Evolutionary conservation across 2,329 filamentous ascomycete genomes (phyloP).

Genomic region (Penicillium janthinellum): DNA sequence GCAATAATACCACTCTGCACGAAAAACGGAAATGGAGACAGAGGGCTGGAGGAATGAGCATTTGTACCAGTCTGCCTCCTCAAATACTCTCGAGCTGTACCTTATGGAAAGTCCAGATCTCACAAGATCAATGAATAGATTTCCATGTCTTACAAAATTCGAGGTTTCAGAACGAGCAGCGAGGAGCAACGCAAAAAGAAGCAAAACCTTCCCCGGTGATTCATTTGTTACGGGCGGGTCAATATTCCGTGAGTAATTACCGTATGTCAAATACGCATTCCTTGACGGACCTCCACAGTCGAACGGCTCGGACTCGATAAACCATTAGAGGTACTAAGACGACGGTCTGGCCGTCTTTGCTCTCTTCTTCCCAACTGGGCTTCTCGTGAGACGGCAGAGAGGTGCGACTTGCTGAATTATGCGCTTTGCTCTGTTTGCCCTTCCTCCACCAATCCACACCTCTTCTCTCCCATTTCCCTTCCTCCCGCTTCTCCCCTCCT

Average conservation of each 20-base stretch:
- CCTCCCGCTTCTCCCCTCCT: slow-evolving; percentile 1
- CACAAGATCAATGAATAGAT: too few species aligned
- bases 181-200: background rate
- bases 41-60: background rate
- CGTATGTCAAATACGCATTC: background rate
- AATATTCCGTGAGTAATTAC: background rate
- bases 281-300: background rate
- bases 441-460: background rate
- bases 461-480: slow-evolving; percentile 7
- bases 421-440: background rate
- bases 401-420: slow-evolving; percentile 12
- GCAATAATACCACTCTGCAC: background rate
- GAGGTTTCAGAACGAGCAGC: background rate
- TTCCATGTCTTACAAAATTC: too few species aligned
- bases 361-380: slow-evolving; percentile 13
- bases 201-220: background rate
- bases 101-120: background rate
- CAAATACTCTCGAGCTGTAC: background rate
- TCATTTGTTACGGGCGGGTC: background rate
- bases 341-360: background rate
- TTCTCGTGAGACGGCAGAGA: slow-evolving; percentile 26
- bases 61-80: background rate
- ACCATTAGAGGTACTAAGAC: background rate
- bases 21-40: background rate
- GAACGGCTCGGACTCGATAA: background rate